These are phyloP conservation scores for Kluyveromyces aestuarii DNA, from an alignment of 805 yeast genomes.

Conservation along the genomic window DNA sequence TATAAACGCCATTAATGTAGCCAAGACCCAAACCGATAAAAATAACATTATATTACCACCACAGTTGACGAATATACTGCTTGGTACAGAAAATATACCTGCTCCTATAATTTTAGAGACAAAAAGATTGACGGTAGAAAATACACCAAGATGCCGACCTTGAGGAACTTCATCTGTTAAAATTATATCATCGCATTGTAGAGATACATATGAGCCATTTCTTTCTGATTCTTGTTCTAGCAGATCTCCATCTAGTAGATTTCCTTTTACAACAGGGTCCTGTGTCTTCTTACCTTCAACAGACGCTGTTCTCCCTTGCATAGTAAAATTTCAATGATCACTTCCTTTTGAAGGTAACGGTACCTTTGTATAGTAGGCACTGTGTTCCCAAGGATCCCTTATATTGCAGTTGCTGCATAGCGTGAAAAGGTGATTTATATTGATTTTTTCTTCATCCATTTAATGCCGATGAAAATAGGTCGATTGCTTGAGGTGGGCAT, in stretches of 20 bases:
- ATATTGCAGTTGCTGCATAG: no score
- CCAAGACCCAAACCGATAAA: conserved; percentile 52
- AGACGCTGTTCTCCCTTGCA: not conserved
- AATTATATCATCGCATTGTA: not conserved
- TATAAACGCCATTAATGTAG: conserved; percentile 53
- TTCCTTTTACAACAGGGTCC: not conserved
- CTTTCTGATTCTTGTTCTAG: not conserved
- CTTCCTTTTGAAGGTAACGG: no score
- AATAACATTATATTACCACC: conserved; percentile 60
- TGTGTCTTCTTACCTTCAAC: not conserved
- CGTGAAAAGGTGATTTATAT: no score
- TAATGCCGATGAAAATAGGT: no score
- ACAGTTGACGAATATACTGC: conserved; percentile 54
- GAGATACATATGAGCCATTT: not conserved
- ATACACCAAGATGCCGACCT: conserved; percentile 66
- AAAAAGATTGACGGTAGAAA: conserved; percentile 54
- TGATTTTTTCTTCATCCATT: no score
- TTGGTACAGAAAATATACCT: conserved; percentile 68
- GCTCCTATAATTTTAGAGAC: conserved; percentile 68
- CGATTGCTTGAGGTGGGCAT: no score
- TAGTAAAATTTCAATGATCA: no score
- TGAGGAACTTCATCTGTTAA: conserved; percentile 39
- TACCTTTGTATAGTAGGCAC: no score
- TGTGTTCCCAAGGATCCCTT: no score
- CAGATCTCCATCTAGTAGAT: not conserved